Evolutionary conservation across 2,329 filamentous ascomycete genomes (phyloP), one percentile per base, ranked within the genome.

Genomic region (Aspergillus thermomutatus): DNA sequence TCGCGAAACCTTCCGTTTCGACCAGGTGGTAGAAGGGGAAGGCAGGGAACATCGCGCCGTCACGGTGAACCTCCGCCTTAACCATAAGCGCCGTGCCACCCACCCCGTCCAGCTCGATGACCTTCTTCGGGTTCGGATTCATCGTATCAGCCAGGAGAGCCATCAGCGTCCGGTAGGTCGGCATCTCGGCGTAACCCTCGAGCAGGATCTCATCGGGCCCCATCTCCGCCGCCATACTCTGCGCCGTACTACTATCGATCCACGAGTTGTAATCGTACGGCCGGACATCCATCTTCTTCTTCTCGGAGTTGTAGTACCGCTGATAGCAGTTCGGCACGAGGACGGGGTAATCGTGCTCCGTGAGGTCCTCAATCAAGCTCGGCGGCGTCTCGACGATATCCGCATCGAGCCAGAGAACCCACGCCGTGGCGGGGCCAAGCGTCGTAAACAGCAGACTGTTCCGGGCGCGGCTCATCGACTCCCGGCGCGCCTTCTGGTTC

Each of bases 211-310:
- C 94, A 66, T 99, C 93, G 0, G 87, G 88, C 0, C 86, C 90
- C 92, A 99, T 92, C 67, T 86, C 86, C 10, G 82, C 78, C 2
- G 84, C 92, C 61, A 99, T 78, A 37, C 89, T 82, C 69, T 88
- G 83, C 1, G 94, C 93, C 1, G 83, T 87, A 1, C 87, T 83
- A 70, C 90, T 96, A 71, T 99, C 94, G 68, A 93, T 87, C 94
- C 94, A 99, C 72, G 90, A 96, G 79, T 99, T 99, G 82, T 88
- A 97, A 77, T 99, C 94, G 73, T 99, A 99, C 0, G 92, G 87
- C 4, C 94, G 86, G 69, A 93, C 86, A 46, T 87, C 85, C 79
- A 85, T 84, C 62, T 85, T 81, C 68, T 88, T 87, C 52, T 83
- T 87, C 14, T 88, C 82, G 49, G 83, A 83, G 77, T 97, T 88